A percentile compares a stretch with the other conserved stretches of the same genome.
Evolutionary conservation across 352 stramenopile species (phyloP).

Genomic region (Phytophthora pinifolia): DNA sequence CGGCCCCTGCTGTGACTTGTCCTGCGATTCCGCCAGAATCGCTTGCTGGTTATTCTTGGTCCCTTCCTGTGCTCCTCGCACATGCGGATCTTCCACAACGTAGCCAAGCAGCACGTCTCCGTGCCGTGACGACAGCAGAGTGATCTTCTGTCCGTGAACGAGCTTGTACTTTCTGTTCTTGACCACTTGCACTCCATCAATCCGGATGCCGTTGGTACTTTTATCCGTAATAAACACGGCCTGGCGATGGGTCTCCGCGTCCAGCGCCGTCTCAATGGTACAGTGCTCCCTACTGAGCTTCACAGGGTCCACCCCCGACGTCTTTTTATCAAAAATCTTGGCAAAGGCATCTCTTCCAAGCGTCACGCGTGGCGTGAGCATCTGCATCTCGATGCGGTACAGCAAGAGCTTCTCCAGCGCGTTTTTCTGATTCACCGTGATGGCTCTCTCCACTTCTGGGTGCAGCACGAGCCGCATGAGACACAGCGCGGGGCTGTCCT

Average conservation of each 20-base stretch:
- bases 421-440: constrained; percentile 60
- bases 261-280: constrained; percentile 51
- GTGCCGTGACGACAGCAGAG: constrained; percentile 60
- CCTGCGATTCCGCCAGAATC: constrained; percentile 34
- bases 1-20: constrained; percentile 54
- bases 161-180: constrained; percentile 57
- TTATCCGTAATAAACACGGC: constrained; percentile 68
- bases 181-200: constrained; percentile 53
- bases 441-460: constrained; percentile 56
- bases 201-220: constrained; percentile 71
- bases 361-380: constrained; percentile 41
- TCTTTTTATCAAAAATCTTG: constrained; percentile 58
- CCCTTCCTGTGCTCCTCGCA: constrained; percentile 38
- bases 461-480: constrained; percentile 67
- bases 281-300: constrained; percentile 69
- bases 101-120: constrained; percentile 70
- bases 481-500: constrained; percentile 59
- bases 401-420: constrained; percentile 49
- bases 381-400: constrained; percentile 65
- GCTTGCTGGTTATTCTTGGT: constrained; percentile 11
- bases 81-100: constrained; percentile 74
- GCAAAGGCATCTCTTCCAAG: constrained; percentile 59
- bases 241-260: constrained; percentile 42
- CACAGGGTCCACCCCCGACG: constrained; percentile 54
- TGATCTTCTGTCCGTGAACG: constrained; percentile 66